Evolutionary conservation across 108 stramenopile species (phyloP).

Genomic region (Mayamaea pseudoterrestris): DNA sequence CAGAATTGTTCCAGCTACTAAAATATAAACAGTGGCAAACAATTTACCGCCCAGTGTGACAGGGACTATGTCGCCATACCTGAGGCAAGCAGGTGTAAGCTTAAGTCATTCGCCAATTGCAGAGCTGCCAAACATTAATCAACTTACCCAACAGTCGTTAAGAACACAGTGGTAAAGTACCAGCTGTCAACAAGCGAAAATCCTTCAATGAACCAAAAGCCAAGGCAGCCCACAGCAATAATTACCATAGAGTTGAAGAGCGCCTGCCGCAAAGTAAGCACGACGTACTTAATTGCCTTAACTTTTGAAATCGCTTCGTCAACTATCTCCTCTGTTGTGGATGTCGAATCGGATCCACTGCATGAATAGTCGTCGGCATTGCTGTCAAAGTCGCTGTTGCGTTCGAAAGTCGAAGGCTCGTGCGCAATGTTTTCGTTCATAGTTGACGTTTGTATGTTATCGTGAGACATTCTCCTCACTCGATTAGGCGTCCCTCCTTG

Average conservation of each 20-base stretch:
- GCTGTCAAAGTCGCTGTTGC: too few species aligned
- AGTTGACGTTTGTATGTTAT: too few species aligned
- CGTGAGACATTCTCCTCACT: too few species aligned
- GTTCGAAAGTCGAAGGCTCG: too few species aligned
- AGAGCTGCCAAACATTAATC: not conserved
- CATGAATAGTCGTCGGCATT: constrained; percentile 15
- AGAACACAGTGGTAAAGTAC: constrained; percentile 67
- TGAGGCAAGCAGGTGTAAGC: constrained; percentile 15
- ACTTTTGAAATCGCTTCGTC: constrained; percentile 22
- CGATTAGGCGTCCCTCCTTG: not conserved
- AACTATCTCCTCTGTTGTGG: constrained; percentile 11
- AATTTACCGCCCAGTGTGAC: constrained; percentile 53
- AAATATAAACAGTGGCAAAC: constrained; percentile 55
- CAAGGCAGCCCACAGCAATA: constrained; percentile 66
- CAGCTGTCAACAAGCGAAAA: constrained; percentile 46
- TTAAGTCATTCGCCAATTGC: not conserved
- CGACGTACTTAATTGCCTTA: constrained; percentile 68
- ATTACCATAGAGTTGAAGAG: constrained; percentile 67
- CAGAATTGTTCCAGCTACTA: constrained; percentile 71
- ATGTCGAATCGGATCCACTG: too few species aligned
- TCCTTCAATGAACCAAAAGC: constrained; percentile 75
- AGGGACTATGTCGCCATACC: constrained; percentile 78
- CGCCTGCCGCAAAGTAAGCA: constrained; percentile 67
- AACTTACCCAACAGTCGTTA: constrained; percentile 22
- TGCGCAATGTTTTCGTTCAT: too few species aligned